Percentiles rank a stretch among this genome's conserved stretches.
Evolutionary conservation across 2,329 filamentous ascomycete species (phyloP).

Genomic region (Fusarium domesticum): DNA sequence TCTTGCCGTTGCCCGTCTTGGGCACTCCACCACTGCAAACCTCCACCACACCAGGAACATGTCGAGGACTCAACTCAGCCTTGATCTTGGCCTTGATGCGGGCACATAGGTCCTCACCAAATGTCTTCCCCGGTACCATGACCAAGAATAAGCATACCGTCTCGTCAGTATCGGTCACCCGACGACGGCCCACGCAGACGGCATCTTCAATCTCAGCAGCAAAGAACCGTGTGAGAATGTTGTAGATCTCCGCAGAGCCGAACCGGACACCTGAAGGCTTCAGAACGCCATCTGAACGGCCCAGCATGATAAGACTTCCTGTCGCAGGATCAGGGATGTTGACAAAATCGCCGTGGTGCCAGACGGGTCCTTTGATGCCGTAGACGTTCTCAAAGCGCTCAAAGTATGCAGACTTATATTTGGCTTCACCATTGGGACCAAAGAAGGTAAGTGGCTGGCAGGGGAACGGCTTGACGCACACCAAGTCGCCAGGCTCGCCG

Average conservation of each 20-base stretch:
- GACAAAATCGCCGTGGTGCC: slow-evolving; percentile 96
- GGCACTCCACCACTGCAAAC: slow-evolving; percentile 79
- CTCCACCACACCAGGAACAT: slow-evolving; percentile 82
- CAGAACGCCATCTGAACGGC: slow-evolving; percentile 85
- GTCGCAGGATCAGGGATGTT: slow-evolving; percentile 62
- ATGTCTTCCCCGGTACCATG: slow-evolving; percentile 57
- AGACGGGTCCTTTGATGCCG: slow-evolving; percentile 50
- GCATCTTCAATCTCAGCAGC: slow-evolving; percentile 75
- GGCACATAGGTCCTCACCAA: slow-evolving; percentile 58
- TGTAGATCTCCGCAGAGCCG: slow-evolving; percentile 94
- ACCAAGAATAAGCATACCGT: slow-evolving; percentile 87
- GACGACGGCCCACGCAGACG: slow-evolving; percentile 78
- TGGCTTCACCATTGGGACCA: slow-evolving; percentile 60
- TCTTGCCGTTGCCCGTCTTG: slow-evolving; percentile 92
- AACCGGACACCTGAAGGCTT: slow-evolving; percentile 92
- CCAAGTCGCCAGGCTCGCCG: slow-evolving; percentile 78
- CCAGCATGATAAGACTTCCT: slow-evolving; percentile 83
- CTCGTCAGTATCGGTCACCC: slow-evolving; percentile 72
- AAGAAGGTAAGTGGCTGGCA: slow-evolving; percentile 91
- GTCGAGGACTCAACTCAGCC: slow-evolving; percentile 78
- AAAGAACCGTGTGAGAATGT: slow-evolving; percentile 84
- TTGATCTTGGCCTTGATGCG: slow-evolving; percentile 67
- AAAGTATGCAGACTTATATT: slow-evolving; percentile 85
- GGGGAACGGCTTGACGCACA: slow-evolving; percentile 83
- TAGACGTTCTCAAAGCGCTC: slow-evolving; percentile 64